Evolutionary conservation across 768 basidiomycete genomes (phyloP), one percentile per base, ranked within the genome.

Genomic region (Pseudohyphozyma bogoriensis): DNA sequence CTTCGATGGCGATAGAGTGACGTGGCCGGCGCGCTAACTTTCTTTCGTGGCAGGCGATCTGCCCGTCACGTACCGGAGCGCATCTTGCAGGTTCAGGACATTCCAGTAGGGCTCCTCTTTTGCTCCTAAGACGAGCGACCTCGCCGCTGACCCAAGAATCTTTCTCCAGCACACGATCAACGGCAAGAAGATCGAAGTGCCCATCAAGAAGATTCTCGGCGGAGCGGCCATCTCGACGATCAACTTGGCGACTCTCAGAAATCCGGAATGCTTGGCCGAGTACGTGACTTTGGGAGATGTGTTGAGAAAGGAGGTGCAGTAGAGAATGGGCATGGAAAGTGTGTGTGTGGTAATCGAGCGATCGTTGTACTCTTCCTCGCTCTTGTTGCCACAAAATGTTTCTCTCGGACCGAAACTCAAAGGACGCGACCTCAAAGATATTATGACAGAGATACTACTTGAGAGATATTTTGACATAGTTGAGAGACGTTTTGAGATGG

Each of bases 151-250:
- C 55, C n/a, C 15, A 16, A n/a, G 12, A 20, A 12, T 12, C 51
- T 1, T 15, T 47, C 22, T 3, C 31, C 86, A 86, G 6, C 85
- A 87, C 70, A 89, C 87, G 26, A 73, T 88, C 62, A 88, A 87
- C 65, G 84, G 83, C 37, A 89, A 88, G 71, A 80, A 83, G 45
- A 85, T 89, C 49, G 86, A 88, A 72, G 85, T 87, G 12, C 78
- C 83, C 15, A 82, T 86, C 40, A 85, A 85, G 73, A 86, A 85
- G 81, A 83, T 82, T 63, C 20, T 53, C 6, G 28, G 16, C 72
- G 87, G 87, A 13, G 82, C 85, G 3, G 77, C 81, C n/a, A 65
- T 85, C 52, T 78, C 79, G 39, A 80, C 75, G 60, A 81, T 87
- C 49, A 88, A 88, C 70, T 80, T 79, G 22, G 78, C 85, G 36